Conservation (phyloP, 805 yeast species). For the Ogataea salicorniae region DNA sequence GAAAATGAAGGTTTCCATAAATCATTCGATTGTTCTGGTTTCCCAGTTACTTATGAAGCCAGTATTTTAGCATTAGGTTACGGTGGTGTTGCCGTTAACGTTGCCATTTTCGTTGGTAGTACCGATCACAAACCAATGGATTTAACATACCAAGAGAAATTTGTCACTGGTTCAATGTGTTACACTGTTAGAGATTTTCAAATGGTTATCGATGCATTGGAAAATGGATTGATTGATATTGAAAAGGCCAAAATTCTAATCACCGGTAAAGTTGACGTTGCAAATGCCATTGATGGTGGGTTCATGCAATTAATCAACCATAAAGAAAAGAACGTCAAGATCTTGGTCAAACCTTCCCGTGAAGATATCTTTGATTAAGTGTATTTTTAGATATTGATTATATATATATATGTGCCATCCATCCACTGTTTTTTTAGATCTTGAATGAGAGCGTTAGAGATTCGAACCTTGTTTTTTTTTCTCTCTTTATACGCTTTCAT, state of each 20-base stretch:
- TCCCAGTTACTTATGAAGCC: slow-evolving; percentile 47
- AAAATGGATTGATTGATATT: slow-evolving; percentile 39
- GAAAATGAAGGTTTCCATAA: slow-evolving; percentile 42
- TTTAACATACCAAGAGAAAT: slow-evolving; percentile 49
- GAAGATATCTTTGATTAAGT: not conserved
- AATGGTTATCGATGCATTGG: slow-evolving; percentile 49
- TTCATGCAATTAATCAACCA: slow-evolving; percentile 44
- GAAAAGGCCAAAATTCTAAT: slow-evolving; percentile 43
- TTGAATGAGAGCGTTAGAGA: too few relatives aligned
- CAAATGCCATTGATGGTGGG: slow-evolving; percentile 50
- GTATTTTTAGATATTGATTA: not conserved
- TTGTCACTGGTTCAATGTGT: slow-evolving; percentile 56
- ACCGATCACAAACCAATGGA: slow-evolving; percentile 50
- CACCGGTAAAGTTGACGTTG: slow-evolving; percentile 46
- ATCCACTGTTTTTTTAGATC: too few relatives aligned
- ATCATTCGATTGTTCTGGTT: slow-evolving; percentile 52
- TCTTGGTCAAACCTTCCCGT: slow-evolving; percentile 44
- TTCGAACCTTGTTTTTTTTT: too few relatives aligned
- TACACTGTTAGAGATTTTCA: slow-evolving; percentile 53
- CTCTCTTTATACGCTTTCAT: too few relatives aligned
- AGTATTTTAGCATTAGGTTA: slow-evolving; percentile 45
- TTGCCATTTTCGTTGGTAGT: slow-evolving; percentile 59
- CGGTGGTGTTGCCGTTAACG: slow-evolving; percentile 55
- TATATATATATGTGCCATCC: too few relatives aligned
- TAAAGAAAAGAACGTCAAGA: slow-evolving; percentile 52